phyloP scores from a whole-genome alignment of 345 rosid genomes.

The Boechera retrofracta region DNA sequence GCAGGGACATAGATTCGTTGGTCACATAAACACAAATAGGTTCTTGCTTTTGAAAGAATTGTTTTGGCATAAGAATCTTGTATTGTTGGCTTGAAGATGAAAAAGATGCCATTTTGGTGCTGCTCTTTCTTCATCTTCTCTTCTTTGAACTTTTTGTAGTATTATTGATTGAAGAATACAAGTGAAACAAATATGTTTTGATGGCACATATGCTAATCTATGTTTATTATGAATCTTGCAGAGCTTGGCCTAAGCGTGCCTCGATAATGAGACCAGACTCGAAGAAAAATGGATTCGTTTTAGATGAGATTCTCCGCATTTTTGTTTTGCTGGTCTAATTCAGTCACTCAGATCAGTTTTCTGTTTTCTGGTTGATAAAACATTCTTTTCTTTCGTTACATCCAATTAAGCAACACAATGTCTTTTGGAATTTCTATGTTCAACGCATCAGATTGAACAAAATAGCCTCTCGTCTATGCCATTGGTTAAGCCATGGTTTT shows the following conservation, averaged over 20 bases:
- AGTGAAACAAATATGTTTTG: constrained; percentile 9
- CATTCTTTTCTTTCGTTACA: neutral
- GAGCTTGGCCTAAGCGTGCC: constrained; percentile 84
- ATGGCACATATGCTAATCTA: constrained; percentile 21
- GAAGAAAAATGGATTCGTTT: constrained; percentile 21
- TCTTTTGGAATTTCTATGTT: neutral
- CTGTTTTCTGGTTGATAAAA: constrained; percentile 16
- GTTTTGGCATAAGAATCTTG: constrained; percentile 8
- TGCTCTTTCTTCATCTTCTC: constrained; percentile 3
- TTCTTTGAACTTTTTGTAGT: constrained; percentile 9
- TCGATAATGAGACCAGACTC: constrained; percentile 54
- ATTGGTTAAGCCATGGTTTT: neutral
- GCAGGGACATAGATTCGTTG: neutral
- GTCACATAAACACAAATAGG: neutral
- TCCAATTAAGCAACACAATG: constrained; percentile 8
- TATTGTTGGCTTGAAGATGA: constrained; percentile 5
- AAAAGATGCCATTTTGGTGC: neutral
- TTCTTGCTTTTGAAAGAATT: constrained; percentile 5
- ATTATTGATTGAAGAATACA: neutral
- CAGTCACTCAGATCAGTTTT: constrained; percentile 23
- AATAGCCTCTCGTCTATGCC: constrained; percentile 1
- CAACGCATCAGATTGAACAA: constrained; percentile 27
- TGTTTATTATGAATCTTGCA: constrained; percentile 46
- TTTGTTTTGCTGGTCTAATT: constrained; percentile 32
- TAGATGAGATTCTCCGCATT: constrained; percentile 22